Conservation (phyloP, 306 rosid genomes). For the Aeschynomene evenia region DNA sequence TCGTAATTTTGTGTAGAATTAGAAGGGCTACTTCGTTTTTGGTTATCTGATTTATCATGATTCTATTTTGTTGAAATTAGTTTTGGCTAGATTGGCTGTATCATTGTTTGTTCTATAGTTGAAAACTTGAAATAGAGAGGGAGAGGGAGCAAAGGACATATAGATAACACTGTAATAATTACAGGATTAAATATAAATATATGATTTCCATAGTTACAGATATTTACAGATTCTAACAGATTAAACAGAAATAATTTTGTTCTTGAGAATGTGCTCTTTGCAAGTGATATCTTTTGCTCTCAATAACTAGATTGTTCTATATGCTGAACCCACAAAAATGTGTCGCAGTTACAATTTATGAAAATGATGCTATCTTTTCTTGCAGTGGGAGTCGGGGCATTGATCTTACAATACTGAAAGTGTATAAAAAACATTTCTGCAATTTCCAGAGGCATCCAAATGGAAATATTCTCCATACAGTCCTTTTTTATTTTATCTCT, state of each 20-base stretch:
- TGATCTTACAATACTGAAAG: neutral
- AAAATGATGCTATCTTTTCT: neutral
- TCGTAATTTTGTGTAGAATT: neutral
- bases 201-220: no score
- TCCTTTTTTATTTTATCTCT: neutral
- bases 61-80: neutral
- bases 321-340: neutral
- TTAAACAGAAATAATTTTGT: no score
- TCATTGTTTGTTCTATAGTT: no score
- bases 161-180: no score
- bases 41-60: neutral
- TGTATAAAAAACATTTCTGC: neutral
- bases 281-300: neutral
- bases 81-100: neutral
- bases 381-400: neutral
- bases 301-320: neutral
- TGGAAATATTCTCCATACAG: neutral
- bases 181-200: no score
- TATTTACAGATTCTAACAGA: no score
- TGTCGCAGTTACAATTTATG: neutral
- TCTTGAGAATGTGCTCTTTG: neutral
- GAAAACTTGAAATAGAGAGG: no score
- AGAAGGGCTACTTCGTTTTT: neutral
- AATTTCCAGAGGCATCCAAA: neutral
- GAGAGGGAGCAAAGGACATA: no score